Conservation (phyloP, 257 asterid species). For the Fraxinus americana region DNA sequence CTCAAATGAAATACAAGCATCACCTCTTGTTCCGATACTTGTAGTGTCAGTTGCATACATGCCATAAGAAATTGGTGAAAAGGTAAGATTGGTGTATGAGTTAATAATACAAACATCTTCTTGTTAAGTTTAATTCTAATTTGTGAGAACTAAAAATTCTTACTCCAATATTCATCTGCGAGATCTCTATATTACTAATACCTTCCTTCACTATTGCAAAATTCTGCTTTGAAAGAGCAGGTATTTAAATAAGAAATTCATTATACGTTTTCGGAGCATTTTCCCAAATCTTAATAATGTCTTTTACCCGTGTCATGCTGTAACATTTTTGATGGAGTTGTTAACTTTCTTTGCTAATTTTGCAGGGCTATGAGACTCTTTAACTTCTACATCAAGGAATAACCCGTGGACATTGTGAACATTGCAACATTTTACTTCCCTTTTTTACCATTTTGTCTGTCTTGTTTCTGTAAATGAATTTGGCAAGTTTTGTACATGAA, state of each 20-base stretch:
- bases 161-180: constrained; percentile 25
- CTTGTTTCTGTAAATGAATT: neutral
- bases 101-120: neutral
- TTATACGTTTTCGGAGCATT: neutral
- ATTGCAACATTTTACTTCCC: constrained; percentile 25
- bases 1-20: too few species aligned
- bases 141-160: constrained; percentile 48
- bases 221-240: constrained; percentile 14
- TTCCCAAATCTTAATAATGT: neutral
- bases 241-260: neutral
- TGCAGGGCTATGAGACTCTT: neutral
- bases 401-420: neutral
- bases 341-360: neutral
- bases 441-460: constrained; percentile 6
- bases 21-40: too few species aligned
- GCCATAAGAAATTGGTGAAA: constrained; percentile 81
- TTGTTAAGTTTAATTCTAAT: too few species aligned
- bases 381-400: constrained; percentile 2
- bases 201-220: neutral
- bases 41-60: too few species aligned
- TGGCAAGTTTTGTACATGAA: constrained; percentile 11
- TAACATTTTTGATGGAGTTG: too few species aligned
- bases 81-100: constrained; percentile 43
- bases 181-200: constrained; percentile 75
- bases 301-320: too few species aligned